Evolutionary conservation across 768 basidiomycete genomes (phyloP), one percentile per base, ranked within the genome.

Genomic region (Trametes meyenii): DNA sequence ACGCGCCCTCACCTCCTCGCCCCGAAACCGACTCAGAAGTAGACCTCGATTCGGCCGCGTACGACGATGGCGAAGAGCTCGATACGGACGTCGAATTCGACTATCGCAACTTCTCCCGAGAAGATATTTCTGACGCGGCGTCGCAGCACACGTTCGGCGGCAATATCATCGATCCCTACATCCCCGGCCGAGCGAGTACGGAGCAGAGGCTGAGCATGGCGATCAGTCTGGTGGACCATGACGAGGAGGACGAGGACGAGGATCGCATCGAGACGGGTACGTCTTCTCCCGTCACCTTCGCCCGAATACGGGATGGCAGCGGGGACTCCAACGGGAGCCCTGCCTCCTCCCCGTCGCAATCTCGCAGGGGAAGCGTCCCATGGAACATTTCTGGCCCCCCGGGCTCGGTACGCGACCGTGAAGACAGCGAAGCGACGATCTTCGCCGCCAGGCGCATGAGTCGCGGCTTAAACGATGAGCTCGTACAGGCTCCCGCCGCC

Each of bases 361-460:
- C 74, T 42, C 78, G 85, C 57, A 77, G 83, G 60, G 83, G 83
- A 13, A 88, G 86, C 66, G 67, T 83, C 16, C 86, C 88, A n/a
- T 82, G 87, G 75, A 78, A 79, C 43, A 86, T 87, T 13, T 82
- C 85, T 17, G 79, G 77, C 17, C 68, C 71, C 13, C 53, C 51
- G 24, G 53, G 39, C 39, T 23, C 60, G 17, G 66, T 70, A 38
- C 78, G 83, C 36, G 79, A 83, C 57, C 77, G 85, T 45, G 88
- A 88, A 68, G 82, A 80, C 58, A 86, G 83, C 67, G 69, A 83
- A 38, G 77, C 79, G 42, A 87, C 85, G 12, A 69, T 85, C n/a
- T 81, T 62, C 6, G 64, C 58, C 10, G 39, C 38, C 5, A 33
- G 86, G 55, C 78, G 86, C 19, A 81, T 81, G 21, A 88, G 86